These are phyloP conservation scores for Gloeopeniophorella convolvens DNA, from an alignment of 768 basidiomycete species.

Conservation along the genomic window DNA sequence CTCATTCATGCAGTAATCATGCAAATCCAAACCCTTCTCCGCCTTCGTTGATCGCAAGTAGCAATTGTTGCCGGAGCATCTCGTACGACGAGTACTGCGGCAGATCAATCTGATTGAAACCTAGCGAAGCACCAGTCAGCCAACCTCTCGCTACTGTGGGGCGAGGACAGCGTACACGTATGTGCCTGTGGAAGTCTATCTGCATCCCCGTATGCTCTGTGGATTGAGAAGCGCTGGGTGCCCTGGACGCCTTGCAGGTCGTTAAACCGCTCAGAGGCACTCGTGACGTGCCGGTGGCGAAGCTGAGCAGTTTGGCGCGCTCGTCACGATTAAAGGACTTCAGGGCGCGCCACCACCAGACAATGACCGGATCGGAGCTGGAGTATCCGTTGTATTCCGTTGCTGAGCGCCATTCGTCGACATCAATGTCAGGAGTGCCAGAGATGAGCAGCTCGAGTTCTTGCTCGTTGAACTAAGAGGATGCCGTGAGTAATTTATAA, in stretches of 20 bases:
- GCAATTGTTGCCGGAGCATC: conserved; percentile 84
- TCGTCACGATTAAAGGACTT: conserved; percentile 98
- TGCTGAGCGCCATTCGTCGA: conserved; percentile 93
- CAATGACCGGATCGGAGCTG: conserved; percentile 88
- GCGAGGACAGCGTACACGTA: conserved; percentile 73
- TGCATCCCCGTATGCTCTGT: conserved; percentile 83
- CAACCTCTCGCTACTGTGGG: no score
- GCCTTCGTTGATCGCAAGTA: conserved; percentile 92
- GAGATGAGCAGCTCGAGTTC: conserved; percentile 92
- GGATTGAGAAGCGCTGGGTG: conserved; percentile 91
- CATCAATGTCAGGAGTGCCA: conserved; percentile 97
- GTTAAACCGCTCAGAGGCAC: conserved; percentile 93
- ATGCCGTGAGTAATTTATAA: conserved; percentile 22
- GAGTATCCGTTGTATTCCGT: conserved; percentile 88
- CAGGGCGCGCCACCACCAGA: conserved; percentile 99
- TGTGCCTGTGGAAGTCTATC: conserved; percentile 86
- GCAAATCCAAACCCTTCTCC: conserved; percentile 93
- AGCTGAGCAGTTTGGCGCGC: conserved; percentile 93
- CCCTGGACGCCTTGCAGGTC: conserved; percentile 96
- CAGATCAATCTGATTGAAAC: conserved; percentile 92
- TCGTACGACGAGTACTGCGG: conserved; percentile 96
- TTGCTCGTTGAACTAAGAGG: conserved; percentile 79
- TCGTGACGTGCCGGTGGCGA: conserved; percentile 88
- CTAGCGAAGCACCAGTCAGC: conserved; percentile 36
- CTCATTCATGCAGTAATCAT: conserved; percentile 23